Base-by-base conservation (phyloP, 1,284 basidiomycete genomes). In the Malassezia cuniculi region DNA sequence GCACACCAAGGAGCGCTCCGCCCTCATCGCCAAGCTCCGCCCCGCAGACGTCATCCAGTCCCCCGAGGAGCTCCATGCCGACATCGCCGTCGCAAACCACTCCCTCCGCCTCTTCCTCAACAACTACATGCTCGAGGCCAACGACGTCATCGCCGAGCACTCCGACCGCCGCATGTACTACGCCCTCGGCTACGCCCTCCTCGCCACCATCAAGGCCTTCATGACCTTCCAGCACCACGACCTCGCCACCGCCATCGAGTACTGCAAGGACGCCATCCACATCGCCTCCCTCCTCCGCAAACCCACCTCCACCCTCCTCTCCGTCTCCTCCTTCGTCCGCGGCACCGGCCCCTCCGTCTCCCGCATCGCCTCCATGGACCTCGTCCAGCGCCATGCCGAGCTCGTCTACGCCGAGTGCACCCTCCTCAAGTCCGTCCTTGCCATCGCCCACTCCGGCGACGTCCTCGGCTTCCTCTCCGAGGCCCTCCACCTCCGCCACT, bases 201-300 rank as follows among this genome's bases (percentile, higher is more conserved):
- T 66, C 19, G 55, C 59, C 11, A 56, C 57, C 17, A 65, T 66
- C 50, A 66, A 66, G 41, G 61, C 54, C n/a, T 56, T 66, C 47
- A 66, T 66, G 63, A 66, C 63, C 1, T 66, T 65, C 33, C 61
- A 66, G 36, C 63, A 58, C 10, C 47, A 51, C 15, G 61, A 66
- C 35, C 37, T 66, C 6, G 60, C 55, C 9, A 53, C 52, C 20
- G 63, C 63, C 29, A 63, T 65, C 18, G 57, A 54, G 21, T 54
- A 59, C 37, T 63, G 61, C 52, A 59, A 60, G 36, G 63, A 66
- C 34, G 36, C 60, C 6, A 36, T 63, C 10, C 45, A 43, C 15
- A 58, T 66, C 16, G 59, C 64, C 7, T 44, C 46, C 17, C 32
- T 63, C 29, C 47, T 65, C 9, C 54, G 62, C 16, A 65, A 63